Percentiles rank a stretch among this genome's conserved stretches.
Evolutionary conservation across 2,329 filamentous ascomycete species (phyloP).

Genomic region (Xenoacremonium recifei): DNA sequence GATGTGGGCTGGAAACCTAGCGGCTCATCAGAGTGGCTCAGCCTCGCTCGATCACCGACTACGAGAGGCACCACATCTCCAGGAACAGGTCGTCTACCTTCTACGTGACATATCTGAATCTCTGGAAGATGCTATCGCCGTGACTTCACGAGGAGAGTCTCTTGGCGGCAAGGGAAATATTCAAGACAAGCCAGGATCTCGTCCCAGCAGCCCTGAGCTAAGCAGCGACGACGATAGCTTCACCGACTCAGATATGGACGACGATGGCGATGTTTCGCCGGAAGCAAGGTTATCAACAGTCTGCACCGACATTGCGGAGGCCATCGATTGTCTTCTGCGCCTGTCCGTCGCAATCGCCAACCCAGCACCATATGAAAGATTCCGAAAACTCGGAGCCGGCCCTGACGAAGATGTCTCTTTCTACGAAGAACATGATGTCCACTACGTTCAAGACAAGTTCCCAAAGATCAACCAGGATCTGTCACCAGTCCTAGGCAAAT

Average conservation of each 20-base stretch:
- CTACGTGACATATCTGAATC: constrained; percentile 15
- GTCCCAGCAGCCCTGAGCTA: not conserved
- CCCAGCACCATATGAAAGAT: constrained; percentile 34
- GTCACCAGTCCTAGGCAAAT: constrained; percentile 26
- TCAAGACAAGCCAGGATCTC: not conserved
- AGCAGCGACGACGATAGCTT: not conserved
- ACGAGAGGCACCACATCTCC: constrained; percentile 16
- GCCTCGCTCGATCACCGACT: constrained; percentile 18
- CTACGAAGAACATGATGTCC: constrained; percentile 26
- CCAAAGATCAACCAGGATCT: constrained; percentile 13
- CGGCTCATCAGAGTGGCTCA: constrained; percentile 11
- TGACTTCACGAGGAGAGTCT: fast-evolving
- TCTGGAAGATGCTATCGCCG: not conserved
- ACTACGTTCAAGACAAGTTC: constrained; percentile 32
- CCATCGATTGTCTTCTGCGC: constrained; percentile 31
- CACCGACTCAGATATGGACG: not conserved
- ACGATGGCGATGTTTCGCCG: constrained; percentile 2
- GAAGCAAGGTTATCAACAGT: constrained; percentile 17
- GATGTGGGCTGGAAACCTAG: constrained; percentile 20
- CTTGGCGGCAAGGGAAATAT: not conserved
- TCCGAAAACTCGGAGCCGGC: constrained; percentile 10
- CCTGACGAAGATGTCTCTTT: constrained; percentile 15
- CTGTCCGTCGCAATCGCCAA: constrained; percentile 36
- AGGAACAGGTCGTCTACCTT: constrained; percentile 19
- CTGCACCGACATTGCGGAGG: constrained; percentile 18